Base-by-base conservation (phyloP, 2,329 filamentous ascomycete genomes). In the Westerdykella aurantiaca region DNA sequence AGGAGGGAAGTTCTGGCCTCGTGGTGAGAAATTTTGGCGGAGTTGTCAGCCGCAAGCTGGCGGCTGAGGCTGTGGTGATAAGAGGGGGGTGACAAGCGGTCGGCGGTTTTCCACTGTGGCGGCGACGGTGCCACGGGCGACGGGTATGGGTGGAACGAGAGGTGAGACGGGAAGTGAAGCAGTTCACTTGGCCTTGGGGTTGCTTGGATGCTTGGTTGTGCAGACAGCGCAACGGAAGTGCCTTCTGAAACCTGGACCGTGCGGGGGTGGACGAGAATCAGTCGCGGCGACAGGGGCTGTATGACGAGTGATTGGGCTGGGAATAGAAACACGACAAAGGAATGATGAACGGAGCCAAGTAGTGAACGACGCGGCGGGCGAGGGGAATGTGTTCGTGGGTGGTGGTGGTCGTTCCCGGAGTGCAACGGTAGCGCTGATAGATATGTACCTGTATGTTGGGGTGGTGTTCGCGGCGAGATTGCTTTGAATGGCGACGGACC, bases 1-100 rank as follows among this genome's bases (percentile, higher is more conserved):
- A 82, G 70, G 60, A 82, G 76, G 70, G 77, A 81, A 61, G 75
- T 66, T 59, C 76, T 73, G 44, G 75, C 72, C 62, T 75, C 72
- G 71, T 79, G 75, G 56, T 72, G 72, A 64, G 67, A 69, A 76
- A 78, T 77, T 69, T 78, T 79, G 66, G 57, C 64, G 53, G 56
- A 56, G 43, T 41, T 43, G 40, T 50, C 61, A 66, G 63, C 64
- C 64, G 64, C 60, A 43, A 43, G 34, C 41, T 50, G 37, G 63
- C 64, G 63, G 62, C 64, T 64, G 64, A 41, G 43, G 52, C 31
- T 48, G 45, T 49, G 38, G 49, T 50, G 50, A 58, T 55, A 56
- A 45, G 43, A 45, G 41, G 39, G 18, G 38, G 37, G 50, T 47
- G 37, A 22, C 10, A 13, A n/a, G 17, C 11, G 41, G 34, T 16